Base-by-base conservation (phyloP, 1,139 yeast species). In the Debaryomyces sp. region DNA sequence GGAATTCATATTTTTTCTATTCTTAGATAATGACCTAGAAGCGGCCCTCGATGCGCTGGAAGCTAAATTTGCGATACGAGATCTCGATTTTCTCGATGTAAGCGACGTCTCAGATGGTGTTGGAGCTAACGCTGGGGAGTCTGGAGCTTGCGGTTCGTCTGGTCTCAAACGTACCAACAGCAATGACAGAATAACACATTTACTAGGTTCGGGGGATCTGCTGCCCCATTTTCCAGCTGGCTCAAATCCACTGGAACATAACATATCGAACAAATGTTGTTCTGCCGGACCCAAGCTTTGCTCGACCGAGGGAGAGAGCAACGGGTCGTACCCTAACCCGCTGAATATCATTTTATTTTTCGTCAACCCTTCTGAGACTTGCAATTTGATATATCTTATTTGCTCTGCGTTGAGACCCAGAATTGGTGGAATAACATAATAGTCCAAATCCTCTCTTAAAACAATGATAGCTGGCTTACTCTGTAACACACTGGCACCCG, bases 401-500 rank as follows among this genome's bases (percentile, higher is more conserved):
- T 76, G 75, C 26, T 77, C 82, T 26, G 67, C 68, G 46, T 64
- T 60, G 42, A 82, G 67, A 1, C 87, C 87, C 3, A 73, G 64
- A 6, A 70, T 66, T 2, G 92, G 90, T 0, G 97, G 96, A 24
- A 94, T 84, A 50, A 96, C 89, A 67, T 92, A 95, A 68, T 82
- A 95, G 64, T 95, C 99, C 56, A 95, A 76, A 66, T 95, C 99
- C 66, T 95, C 99, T 53, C 97, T 77, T 48, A 95, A 75, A 3
- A 94, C 97, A 51, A 95, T 91, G 41, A 95, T 87, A 0, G 97
- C 90, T 0, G 99, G 98, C 58, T 90, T 87, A 49, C 84, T 84
- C 57, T 82, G 84, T 53, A 92, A 73, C 3, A 89, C 82, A 47
- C 84, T 67, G 13, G 64, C 59, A 10, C 52, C 54, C 2, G 59